Evolutionary conservation across 2,329 filamentous ascomycete species (phyloP).

Genomic region (Aspergillus clavatus): DNA sequence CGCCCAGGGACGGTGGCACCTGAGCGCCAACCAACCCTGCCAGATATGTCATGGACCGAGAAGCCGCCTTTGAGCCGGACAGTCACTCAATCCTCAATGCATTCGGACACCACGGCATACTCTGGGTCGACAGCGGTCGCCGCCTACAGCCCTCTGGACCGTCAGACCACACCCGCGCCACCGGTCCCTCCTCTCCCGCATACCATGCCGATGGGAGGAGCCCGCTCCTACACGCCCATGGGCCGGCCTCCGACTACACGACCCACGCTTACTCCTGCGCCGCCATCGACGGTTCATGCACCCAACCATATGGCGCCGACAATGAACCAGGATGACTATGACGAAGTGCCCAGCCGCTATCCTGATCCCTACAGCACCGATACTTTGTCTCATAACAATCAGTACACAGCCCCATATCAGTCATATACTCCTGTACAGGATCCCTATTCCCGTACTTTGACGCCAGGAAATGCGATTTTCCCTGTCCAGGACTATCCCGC

Average conservation of each 20-base stretch:
- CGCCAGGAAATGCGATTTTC: slow-evolving; percentile 8
- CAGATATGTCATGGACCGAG: slow-evolving; percentile 34
- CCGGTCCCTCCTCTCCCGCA: slow-evolving; percentile 29
- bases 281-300: slow-evolving; percentile 22
- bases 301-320: slow-evolving; percentile 11
- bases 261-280: slow-evolving; percentile 21
- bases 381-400: slow-evolving; percentile 3
- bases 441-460: slow-evolving; percentile 18
- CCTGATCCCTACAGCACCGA: slow-evolving; percentile 2
- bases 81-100: slow-evolving; percentile 46
- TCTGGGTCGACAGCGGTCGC: slow-evolving; percentile 27
- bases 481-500: slow-evolving; percentile 7
- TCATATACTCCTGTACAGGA: slow-evolving; percentile 18
- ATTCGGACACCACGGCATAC: slow-evolving; percentile 50
- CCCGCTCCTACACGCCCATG: slow-evolving; percentile 23
- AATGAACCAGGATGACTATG: slow-evolving; percentile 7
- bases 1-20: slow-evolving; percentile 51
- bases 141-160: slow-evolving; percentile 34
- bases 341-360: slow-evolving; percentile 2
- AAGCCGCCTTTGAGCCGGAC: slow-evolving; percentile 39
- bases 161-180: slow-evolving; percentile 24
- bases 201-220: slow-evolving; percentile 20
- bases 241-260: slow-evolving; percentile 21
- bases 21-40: slow-evolving; percentile 34
- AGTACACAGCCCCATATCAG: slow-evolving; percentile 13